These are phyloP conservation scores for Guyanaporus albipodus DNA, from an alignment of 768 basidiomycete species.

Conservation along the genomic window DNA sequence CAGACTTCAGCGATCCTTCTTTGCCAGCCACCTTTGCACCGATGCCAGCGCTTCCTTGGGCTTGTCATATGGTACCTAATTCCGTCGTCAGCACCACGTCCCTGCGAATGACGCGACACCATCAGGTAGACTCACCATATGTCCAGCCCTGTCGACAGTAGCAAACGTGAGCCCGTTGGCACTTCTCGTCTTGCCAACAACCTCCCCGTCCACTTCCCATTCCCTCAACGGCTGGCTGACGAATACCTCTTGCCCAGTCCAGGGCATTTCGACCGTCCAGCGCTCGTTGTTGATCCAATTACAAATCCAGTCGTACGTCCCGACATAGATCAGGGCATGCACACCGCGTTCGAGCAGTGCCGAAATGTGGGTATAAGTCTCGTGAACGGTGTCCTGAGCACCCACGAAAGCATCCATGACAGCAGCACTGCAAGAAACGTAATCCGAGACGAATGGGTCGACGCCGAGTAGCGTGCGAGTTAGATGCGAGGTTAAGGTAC, in stretches of 20 bases:
- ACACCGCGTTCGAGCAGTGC: slow-evolving; percentile 71
- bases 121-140: slow-evolving; percentile 54
- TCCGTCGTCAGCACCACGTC: slow-evolving; percentile 3
- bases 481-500: slow-evolving; percentile 59
- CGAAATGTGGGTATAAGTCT: slow-evolving; percentile 35
- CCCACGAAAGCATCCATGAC: slow-evolving; percentile 48
- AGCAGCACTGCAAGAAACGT: slow-evolving; percentile 35
- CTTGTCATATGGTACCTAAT: slow-evolving; percentile 64
- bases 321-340: slow-evolving; percentile 68
- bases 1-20: slow-evolving; percentile 17
- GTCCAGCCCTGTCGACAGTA: slow-evolving; percentile 66
- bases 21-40: slow-evolving; percentile 46
- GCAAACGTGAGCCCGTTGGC: slow-evolving; percentile 63
- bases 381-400: slow-evolving; percentile 40
- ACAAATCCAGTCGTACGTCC: slow-evolving; percentile 77
- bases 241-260: slow-evolving; percentile 61
- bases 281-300: slow-evolving; percentile 75
- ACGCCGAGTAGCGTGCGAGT: slow-evolving; percentile 61
- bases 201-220: slow-evolving; percentile 51
- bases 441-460: slow-evolving; percentile 43
- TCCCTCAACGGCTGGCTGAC: slow-evolving; percentile 44
- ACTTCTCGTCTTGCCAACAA: slow-evolving; percentile 53
- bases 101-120: neutral
- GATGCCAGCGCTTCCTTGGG: slow-evolving; percentile 50
- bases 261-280: slow-evolving; percentile 72